Evolutionary conservation across 2,329 filamentous ascomycete genomes (phyloP).

Genomic region (Aspergillus aculeatinus): DNA sequence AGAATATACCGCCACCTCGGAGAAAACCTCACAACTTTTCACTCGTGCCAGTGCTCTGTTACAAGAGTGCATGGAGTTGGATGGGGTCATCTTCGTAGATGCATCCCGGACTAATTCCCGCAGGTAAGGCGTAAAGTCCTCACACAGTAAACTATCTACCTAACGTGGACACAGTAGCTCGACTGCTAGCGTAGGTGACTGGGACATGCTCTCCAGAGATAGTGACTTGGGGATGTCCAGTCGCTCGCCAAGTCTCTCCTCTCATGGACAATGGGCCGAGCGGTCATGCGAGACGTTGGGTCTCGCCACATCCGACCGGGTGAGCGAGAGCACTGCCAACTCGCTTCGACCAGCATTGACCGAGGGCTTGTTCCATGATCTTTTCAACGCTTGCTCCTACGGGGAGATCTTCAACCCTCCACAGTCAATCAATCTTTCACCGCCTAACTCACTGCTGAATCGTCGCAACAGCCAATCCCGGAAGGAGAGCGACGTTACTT

Average conservation of each 20-base stretch:
- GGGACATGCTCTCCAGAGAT: constrained; percentile 11
- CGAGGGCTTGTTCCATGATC: constrained; percentile 18
- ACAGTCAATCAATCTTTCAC: not conserved
- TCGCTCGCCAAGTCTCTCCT: constrained; percentile 11
- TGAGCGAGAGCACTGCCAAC: not conserved
- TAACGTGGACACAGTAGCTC: constrained; percentile 12
- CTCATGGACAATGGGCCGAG: constrained; percentile 15
- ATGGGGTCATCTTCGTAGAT: constrained; percentile 35
- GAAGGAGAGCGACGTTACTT: not conserved
- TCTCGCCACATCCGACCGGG: constrained; percentile 5
- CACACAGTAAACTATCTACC: not conserved
- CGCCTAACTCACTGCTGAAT: not conserved
- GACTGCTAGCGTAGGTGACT: constrained; percentile 13
- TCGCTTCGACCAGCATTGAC: constrained; percentile 5
- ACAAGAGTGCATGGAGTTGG: constrained; percentile 40
- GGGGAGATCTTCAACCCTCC: constrained; percentile 18
- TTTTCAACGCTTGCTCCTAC: constrained; percentile 17
- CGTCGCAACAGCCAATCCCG: not conserved
- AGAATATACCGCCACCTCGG: constrained; percentile 11
- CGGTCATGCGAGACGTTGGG: constrained; percentile 17
- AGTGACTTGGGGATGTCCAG: constrained; percentile 1
- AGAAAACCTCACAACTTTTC: constrained; percentile 32
- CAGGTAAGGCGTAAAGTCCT: constrained; percentile 14
- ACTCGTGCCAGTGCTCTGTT: constrained; percentile 46
- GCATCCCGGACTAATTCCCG: constrained; percentile 21